Conservation (phyloP, 208 protist species). For the Wallacemonas sp. region DNA sequence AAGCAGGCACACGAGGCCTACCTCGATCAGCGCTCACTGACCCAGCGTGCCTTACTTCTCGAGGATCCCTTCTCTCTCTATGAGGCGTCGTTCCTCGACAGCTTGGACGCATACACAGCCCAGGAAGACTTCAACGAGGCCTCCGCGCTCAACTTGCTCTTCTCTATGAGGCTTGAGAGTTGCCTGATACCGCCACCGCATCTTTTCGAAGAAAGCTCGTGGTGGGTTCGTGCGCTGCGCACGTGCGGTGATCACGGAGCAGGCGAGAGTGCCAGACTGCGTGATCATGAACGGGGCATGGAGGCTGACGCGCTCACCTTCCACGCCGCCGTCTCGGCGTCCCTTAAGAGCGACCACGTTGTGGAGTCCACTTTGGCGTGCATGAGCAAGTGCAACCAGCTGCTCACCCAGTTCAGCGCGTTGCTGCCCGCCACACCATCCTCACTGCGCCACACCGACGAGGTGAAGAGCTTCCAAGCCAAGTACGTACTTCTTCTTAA, state of each 20-base stretch:
- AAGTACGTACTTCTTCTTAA: conserved; percentile 24
- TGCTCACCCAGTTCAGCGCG: conserved; percentile 22
- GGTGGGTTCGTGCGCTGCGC: conserved; percentile 11
- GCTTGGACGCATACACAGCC: conserved; percentile 13
- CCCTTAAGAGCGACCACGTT: not conserved
- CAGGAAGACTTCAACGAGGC: conserved; percentile 19
- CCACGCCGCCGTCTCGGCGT: not conserved
- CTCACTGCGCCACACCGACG: not conserved
- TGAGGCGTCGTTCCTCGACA: conserved; percentile 16
- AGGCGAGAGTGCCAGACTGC: not conserved
- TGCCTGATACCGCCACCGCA: conserved; percentile 20
- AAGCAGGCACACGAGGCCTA: conserved; percentile 1
- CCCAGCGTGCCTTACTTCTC: not conserved
- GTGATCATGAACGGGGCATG: not conserved
- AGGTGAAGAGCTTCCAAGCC: conserved; percentile 10
- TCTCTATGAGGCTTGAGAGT: conserved; percentile 14
- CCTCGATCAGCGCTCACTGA: not conserved
- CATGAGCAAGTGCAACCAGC: conserved; percentile 22
- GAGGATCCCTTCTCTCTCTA: conserved; percentile 7
- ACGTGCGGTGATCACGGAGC: not conserved
- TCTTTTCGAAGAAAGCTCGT: conserved; percentile 23
- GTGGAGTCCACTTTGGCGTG: conserved; percentile 1
- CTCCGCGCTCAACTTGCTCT: conserved; percentile 22
- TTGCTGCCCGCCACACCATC: not conserved
- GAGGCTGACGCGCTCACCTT: conserved; percentile 1